These are phyloP conservation scores for Saururus chinensis DNA, from an alignment of 164 flowering plant species.

Conservation along the genomic window DNA sequence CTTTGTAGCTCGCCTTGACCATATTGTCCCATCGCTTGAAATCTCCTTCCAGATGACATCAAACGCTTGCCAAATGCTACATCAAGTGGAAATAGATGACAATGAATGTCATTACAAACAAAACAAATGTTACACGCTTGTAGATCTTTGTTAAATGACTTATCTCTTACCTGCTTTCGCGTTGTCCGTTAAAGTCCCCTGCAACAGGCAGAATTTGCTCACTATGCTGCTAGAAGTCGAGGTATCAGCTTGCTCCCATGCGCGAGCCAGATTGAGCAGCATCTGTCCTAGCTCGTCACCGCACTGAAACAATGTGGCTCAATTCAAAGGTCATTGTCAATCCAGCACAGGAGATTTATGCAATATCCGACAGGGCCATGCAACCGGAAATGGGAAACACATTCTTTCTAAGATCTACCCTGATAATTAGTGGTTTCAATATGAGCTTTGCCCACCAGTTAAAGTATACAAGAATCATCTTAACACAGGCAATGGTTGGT, in stretches of 20 bases:
- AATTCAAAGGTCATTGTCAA: too few relatives aligned
- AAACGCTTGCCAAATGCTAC: too few relatives aligned
- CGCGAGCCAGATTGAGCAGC: slow-evolving; percentile 65
- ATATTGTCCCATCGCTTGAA: slow-evolving; percentile 87
- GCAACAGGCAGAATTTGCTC: slow-evolving; percentile 51
- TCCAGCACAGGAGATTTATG: too few relatives aligned
- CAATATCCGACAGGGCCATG: too few relatives aligned
- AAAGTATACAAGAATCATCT: too few relatives aligned
- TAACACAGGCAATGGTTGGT: too few relatives aligned
- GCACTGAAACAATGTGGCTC: slow-evolving; percentile 37
- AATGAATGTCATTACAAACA: background rate
- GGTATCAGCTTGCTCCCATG: slow-evolving; percentile 89
- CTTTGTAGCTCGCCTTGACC: slow-evolving; percentile 84
- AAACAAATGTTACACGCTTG: background rate
- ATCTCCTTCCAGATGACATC: slow-evolving; percentile 85
- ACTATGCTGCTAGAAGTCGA: slow-evolving; percentile 53
- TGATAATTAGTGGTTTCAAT: too few relatives aligned
- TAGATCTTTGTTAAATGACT: background rate
- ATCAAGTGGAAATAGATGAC: slow-evolving; percentile 2
- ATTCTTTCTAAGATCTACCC: too few relatives aligned
- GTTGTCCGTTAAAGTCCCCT: slow-evolving; percentile 32
- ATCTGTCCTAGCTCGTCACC: slow-evolving; percentile 79
- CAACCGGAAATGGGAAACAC: too few relatives aligned
- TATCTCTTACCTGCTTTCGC: slow-evolving; percentile 62
- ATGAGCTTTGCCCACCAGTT: too few relatives aligned